Evolutionary conservation across 192 early-diverging fungal genomes (phyloP), one percentile per base, ranked within the genome.

Genomic region (Mortierella hygrophila): DNA sequence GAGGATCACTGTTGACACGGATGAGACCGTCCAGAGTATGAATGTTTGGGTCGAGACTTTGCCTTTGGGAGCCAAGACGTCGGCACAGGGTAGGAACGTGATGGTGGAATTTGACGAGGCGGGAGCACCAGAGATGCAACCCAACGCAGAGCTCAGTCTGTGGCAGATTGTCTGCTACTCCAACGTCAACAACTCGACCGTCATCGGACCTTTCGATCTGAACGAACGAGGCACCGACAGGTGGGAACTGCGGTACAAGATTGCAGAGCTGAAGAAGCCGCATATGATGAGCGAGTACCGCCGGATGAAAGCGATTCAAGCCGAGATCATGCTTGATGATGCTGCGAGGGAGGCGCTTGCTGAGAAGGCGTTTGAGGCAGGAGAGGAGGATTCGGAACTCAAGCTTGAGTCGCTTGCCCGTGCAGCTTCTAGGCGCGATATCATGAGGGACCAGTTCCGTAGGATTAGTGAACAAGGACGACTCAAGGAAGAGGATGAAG

Each of bases 91-190:
- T 15, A n/a, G 68, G 10, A 38, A 77, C 29, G 79, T 81, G 6
- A 44, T 55, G 37, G 35, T 77, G 5, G 35, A 5, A 0, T 81
- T 86, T 68, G 84, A 86, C 38, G 84, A 81, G 49, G 74, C 81
- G 49, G 84, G 84, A 6, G 77, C 74, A 20, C 84, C 79, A 6
- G 75, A 81, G 69, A 86, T 86, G 84, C 84, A 86, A 32, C 79
- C 79, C n/a, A 79, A 79, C 4, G 79, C 79, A 5, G 79, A 86
- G 40, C 76, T 86, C 9, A 78, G 78, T 55, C 79, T 86, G 11
- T 86, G 84, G 84, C 84, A 86, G 68, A 72, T 86, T 44, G 84
- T 86, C 15, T 86, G 84, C 35, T 86, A 86, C 60, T 86, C 84
- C 23, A 77, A 77, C 38, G 47, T 86, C 41, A 86, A 86, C 68